These are phyloP conservation scores for Amanita brunnescens DNA, from an alignment of 768 basidiomycete species.

Conservation along the genomic window DNA sequence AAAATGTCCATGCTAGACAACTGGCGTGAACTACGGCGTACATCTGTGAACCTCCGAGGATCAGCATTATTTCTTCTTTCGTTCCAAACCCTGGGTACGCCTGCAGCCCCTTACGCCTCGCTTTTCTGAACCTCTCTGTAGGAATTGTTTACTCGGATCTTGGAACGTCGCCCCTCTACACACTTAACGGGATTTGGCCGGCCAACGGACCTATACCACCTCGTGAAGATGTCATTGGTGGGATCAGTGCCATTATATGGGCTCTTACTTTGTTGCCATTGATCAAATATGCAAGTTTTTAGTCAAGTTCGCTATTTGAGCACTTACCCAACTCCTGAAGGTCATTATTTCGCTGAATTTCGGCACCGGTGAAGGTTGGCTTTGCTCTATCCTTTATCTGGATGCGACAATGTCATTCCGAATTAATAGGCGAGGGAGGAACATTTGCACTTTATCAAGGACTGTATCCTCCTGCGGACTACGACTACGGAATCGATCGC, in stretches of 20 bases:
- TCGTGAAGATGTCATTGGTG: conserved; percentile 57
- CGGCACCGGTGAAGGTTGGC: conserved; percentile 2
- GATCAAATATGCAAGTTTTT: conserved; percentile 49
- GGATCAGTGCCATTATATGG: conserved; percentile 58
- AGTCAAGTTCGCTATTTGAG: conserved; percentile 19
- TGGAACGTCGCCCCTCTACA: conserved; percentile 56
- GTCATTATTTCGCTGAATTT: not conserved
- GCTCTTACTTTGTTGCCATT: conserved; percentile 52
- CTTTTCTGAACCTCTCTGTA: conserved; percentile 11
- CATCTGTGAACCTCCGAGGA: not conserved
- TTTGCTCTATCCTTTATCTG: not conserved
- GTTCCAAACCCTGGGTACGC: conserved; percentile 26
- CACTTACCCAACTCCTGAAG: conserved; percentile 23
- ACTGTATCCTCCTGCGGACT: conserved; percentile 40
- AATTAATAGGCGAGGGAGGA: conserved; percentile 52
- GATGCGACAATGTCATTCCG: not conserved
- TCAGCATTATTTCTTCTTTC: conserved; percentile 18
- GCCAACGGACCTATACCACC: conserved; percentile 36
- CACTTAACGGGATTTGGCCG: conserved; percentile 58
- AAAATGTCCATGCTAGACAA: not conserved
- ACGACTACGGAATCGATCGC: conserved; percentile 40
- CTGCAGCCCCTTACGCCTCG: not conserved
- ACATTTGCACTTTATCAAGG: conserved; percentile 57
- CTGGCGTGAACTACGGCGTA: not conserved
- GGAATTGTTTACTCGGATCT: conserved; percentile 44